Base-by-base conservation (phyloP, 352 stramenopile species). In the Phytophthora agathidicida region DNA sequence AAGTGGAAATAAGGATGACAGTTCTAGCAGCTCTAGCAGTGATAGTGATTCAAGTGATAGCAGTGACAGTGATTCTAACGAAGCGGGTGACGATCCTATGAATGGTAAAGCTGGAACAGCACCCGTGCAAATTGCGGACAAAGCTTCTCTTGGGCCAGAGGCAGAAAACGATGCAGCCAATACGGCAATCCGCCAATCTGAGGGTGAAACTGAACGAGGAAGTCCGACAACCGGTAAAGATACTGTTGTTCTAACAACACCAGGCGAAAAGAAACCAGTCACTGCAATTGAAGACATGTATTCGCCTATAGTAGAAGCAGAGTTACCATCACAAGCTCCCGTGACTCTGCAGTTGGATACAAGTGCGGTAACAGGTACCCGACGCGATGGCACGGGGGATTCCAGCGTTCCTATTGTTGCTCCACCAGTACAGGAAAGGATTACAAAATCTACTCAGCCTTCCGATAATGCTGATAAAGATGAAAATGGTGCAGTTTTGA, bases 11-110 rank as follows among this genome's bases (percentile, higher is more conserved):
- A 27, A 33, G 2, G 31, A 46, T 13, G 14, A 30, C 16, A 77
- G 69, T 14, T 66, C 36, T 11, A 75, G 62, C 32, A 68, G 63
- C 27, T 35, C 33, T 10, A 77, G 60, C 33, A 75, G 66, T 58
- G 62, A 67, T 5, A 70, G 64, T 22, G 51, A 68, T 45, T 73
- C 52, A 7, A 75, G 65, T 33, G 58, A 69, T 16, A 69, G 63
- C 51, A 73, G 65, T 39, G 48, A 67, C n/a, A 73, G 33, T n/a
- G 65, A 70, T 5, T 65, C 39, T 3, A 56, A 57, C 5, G 58
- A 54, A 2, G 32, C 35, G 3, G 35, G 23, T 11, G 38, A 67
- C 42, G 50, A 62, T 30, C 8, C 13, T 3, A 60, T 56, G 37
- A 30, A 7, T 17, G 35, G 26, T 2, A 30, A 20, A 14, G 41